Conservation (phyloP, 1,139 yeast species). For the Saccharomyces hybrid region DNA sequence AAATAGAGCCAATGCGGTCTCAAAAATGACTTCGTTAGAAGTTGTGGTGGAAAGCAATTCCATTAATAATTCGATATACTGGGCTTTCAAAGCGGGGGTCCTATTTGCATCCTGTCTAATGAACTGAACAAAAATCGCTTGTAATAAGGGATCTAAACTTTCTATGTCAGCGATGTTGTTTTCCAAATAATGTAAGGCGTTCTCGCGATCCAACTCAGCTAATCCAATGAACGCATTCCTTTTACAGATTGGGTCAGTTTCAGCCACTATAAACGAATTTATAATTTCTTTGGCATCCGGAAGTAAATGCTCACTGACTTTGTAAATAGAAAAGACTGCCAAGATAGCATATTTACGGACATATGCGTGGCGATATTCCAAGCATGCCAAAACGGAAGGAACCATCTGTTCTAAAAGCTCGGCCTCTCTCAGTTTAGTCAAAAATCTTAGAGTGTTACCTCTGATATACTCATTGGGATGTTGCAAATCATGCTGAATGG, state of each 20-base stretch:
- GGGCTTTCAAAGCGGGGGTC: constrained; percentile 57
- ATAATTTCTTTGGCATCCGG: constrained; percentile 93
- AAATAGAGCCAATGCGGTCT: constrained; percentile 83
- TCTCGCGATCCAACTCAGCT: constrained; percentile 74
- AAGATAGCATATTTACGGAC: constrained; percentile 96
- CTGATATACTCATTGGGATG: constrained; percentile 97
- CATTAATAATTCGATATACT: constrained; percentile 64
- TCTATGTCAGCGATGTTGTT: constrained; percentile 57
- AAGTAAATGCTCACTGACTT: constrained; percentile 75
- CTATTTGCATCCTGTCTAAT: constrained; percentile 71
- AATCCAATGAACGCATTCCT: constrained; percentile 92
- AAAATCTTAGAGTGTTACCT: constrained; percentile 88
- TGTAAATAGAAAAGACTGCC: constrained; percentile 76
- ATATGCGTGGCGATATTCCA: constrained; percentile 95
- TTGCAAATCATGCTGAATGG: constrained; percentile 93
- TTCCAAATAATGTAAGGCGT: constrained; percentile 75
- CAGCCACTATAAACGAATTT: constrained; percentile 64
- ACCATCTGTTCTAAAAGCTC: constrained; percentile 93
- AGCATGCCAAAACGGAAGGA: constrained; percentile 83
- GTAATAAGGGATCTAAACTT: constrained; percentile 75
- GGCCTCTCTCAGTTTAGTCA: constrained; percentile 84
- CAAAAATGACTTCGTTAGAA: constrained; percentile 76
- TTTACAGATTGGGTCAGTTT: constrained; percentile 89
- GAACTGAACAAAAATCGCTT: constrained; percentile 85
- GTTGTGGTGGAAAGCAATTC: constrained; percentile 66